A percentile compares a stretch with the other conserved stretches of the same genome.
Evolutionary conservation across 1,284 basidiomycete genomes (phyloP).

Genomic region (Microbotryum intermedium): DNA sequence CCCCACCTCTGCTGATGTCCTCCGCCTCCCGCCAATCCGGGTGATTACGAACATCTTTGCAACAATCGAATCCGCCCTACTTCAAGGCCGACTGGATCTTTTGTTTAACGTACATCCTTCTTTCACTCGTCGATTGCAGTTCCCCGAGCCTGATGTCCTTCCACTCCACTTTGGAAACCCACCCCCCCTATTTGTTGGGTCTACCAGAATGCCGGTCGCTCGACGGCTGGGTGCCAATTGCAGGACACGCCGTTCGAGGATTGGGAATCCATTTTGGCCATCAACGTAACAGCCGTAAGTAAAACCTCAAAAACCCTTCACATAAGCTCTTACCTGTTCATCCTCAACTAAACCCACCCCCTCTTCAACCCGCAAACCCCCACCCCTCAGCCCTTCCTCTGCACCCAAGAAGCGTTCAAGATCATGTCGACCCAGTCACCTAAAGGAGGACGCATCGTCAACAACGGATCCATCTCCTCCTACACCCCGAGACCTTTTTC

Average conservation of each 20-base stretch:
- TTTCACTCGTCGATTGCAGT: neutral
- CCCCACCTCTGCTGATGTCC: too few relatives aligned
- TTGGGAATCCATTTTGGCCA: constrained; percentile 57
- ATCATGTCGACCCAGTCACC: constrained; percentile 65
- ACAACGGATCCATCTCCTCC: constrained; percentile 71
- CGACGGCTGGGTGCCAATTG: constrained; percentile 47
- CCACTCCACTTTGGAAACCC: neutral
- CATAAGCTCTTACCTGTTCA: too few relatives aligned
- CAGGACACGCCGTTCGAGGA: constrained; percentile 56
- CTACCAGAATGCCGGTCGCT: constrained; percentile 49
- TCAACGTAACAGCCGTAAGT: constrained; percentile 54
- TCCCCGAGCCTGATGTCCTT: neutral
- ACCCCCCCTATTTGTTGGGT: neutral
- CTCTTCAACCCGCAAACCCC: neutral
- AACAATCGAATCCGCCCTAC: neutral
- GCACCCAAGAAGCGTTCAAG: constrained; percentile 63
- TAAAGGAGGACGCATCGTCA: constrained; percentile 62
- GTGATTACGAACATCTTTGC: too few relatives aligned
- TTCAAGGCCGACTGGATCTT: constrained; percentile 58
- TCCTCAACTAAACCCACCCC: neutral
- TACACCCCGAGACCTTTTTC: constrained; percentile 58
- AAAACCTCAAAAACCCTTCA: too few relatives aligned
- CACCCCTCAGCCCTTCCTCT: constrained; percentile 50
- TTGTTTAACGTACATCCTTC: constrained; percentile 59
- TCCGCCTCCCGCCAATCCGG: too few relatives aligned